Evolutionary conservation across 2,329 filamentous ascomycete genomes (phyloP), one percentile per base, ranked within the genome.

Genomic region (Thelonectria olida): DNA sequence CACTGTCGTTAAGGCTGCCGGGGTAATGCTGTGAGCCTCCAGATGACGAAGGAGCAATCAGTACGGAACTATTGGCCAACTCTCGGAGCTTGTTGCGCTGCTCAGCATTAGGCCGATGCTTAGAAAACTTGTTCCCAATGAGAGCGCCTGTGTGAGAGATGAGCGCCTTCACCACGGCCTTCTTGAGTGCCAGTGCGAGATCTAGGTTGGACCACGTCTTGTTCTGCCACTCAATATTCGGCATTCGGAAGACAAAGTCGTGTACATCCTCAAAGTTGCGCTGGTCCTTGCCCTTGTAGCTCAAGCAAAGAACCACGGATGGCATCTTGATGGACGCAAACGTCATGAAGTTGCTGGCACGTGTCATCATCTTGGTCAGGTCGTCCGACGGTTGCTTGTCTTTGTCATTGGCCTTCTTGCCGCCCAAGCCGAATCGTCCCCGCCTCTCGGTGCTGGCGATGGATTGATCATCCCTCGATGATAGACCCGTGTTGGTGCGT

Each of bases 121-220:
- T 92, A 52, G 90, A 92, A 78, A 99, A 92, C 75, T 99, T 99
- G 84, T 99, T 99, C 55, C 95, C 93, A 50, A 99, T 93, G 68
- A 99, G 97, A 58, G 96, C 93, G 34, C 96, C 96, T 1, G 95
- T 94, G 74, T 99, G 96, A 2, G 92, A 96, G 71, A 99, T 96
- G 45, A 99, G 84, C 0, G 96, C 95, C 73, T 93, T 92, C 74
- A 97, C 92, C 59, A 98, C 92, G 47, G 97, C 94, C 74, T 94
- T 96, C 81, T 99, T 98, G 54, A 99, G 84, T 13, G 93, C 91
- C 48, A 98, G 84, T 1, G 95, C 94, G 9, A 99, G 87, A 73
- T 99, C 96, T 7, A 99, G 85, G 75, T 98, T 99, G 7, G 93
- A 97, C 96, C 96, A 99, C 8, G 94, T 98, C 82, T 99, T 99